phyloP scores from a whole-genome alignment of 768 basidiomycete species.

The Suillus hirtellus region DNA sequence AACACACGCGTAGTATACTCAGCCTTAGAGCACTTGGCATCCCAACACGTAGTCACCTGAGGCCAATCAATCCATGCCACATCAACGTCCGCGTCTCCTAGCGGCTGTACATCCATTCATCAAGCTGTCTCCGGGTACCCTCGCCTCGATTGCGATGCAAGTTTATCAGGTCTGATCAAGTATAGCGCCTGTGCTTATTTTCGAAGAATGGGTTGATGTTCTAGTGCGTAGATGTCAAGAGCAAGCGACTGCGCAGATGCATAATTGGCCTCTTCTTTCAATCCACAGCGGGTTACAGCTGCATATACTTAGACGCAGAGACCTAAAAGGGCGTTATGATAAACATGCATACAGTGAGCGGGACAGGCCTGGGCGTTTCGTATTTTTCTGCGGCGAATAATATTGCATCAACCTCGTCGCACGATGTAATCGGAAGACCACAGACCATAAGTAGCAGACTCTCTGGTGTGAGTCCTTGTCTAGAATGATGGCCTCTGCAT shows the following conservation, averaged over 20 bases:
- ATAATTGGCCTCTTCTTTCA: slow-evolving; percentile 55
- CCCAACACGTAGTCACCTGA: slow-evolving; percentile 63
- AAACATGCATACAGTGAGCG: slow-evolving; percentile 53
- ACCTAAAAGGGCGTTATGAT: slow-evolving; percentile 53
- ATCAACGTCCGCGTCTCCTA: slow-evolving; percentile 57
- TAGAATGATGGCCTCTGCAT: slow-evolving; percentile 46
- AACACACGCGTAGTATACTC: slow-evolving; percentile 48
- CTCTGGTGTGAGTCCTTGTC: slow-evolving; percentile 63
- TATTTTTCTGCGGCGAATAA: slow-evolving; percentile 68
- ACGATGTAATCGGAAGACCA: slow-evolving; percentile 55
- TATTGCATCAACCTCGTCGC: slow-evolving; percentile 56
- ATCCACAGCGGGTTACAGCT: slow-evolving; percentile 56
- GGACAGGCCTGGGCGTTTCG: slow-evolving; percentile 65
- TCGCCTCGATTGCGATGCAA: slow-evolving; percentile 57
- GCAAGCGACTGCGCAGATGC: slow-evolving; percentile 57
- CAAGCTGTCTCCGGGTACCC: slow-evolving; percentile 45
- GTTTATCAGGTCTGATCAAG: slow-evolving; percentile 46
- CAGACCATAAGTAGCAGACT: slow-evolving; percentile 60
- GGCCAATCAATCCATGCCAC: slow-evolving; percentile 53
- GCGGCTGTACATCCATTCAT: slow-evolving; percentile 59
- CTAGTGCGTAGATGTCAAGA: slow-evolving; percentile 49
- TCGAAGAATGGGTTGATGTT: slow-evolving; percentile 44
- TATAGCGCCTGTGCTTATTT: slow-evolving; percentile 51
- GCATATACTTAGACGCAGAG: slow-evolving; percentile 51
- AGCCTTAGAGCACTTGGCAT: slow-evolving; percentile 47